Conservation (phyloP, 2,329 filamentous ascomycete species). For the Ceratocystis variospora region DNA sequence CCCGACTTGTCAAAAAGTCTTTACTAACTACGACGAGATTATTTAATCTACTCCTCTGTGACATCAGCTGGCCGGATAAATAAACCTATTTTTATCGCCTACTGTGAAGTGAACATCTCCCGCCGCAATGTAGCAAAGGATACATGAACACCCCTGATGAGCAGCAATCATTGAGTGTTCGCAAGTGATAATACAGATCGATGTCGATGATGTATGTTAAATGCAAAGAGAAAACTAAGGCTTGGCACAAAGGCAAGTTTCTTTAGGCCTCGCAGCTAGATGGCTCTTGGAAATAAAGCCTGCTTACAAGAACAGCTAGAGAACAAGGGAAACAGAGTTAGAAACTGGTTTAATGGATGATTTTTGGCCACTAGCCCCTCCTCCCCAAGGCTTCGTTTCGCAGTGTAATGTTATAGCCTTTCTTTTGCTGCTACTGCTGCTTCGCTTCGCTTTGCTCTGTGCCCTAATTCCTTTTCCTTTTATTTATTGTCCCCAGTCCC, state of each 20-base stretch:
- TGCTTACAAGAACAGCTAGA: not conserved
- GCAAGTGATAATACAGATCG: not conserved
- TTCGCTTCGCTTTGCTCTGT: too few relatives aligned
- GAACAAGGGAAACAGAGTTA: not conserved
- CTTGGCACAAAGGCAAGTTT: not conserved
- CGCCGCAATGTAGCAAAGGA: not conserved
- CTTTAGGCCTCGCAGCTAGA: not conserved
- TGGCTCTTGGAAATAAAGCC: not conserved
- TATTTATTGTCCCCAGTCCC: not conserved
- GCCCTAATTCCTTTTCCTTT: not conserved
- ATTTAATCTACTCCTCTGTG: slow-evolving; percentile 1
- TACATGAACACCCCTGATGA: not conserved
- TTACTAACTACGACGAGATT: slow-evolving; percentile 1
- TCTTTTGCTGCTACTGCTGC: too few relatives aligned
- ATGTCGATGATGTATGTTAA: not conserved
- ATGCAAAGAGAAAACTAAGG: not conserved
- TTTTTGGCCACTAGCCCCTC: not conserved
- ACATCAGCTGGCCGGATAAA: slow-evolving; percentile 1
- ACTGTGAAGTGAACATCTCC: not conserved
- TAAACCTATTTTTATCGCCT: not conserved
- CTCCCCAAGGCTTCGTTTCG: too few relatives aligned
- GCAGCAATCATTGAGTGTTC: not conserved
- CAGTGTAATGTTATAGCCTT: too few relatives aligned
- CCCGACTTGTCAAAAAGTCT: slow-evolving; percentile 6
- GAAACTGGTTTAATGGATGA: not conserved